Conservation (phyloP, 2,329 filamentous ascomycete species). For the Talaromyces sp. region DNA sequence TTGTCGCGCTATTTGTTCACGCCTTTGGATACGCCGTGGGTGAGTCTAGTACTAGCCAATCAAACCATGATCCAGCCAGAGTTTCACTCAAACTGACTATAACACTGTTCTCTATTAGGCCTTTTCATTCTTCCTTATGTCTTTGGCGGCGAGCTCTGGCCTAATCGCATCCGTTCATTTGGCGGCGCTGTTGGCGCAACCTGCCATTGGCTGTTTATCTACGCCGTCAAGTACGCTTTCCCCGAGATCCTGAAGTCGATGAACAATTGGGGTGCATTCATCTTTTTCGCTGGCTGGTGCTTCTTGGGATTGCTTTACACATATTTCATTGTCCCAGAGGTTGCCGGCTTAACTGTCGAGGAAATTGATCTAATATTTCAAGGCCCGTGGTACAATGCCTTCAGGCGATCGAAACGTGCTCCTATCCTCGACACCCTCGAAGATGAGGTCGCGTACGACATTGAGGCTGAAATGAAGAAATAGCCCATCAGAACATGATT, state of each 20-base stretch:
- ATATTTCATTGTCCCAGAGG: slow-evolving; percentile 46
- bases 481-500: no score
- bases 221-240: slow-evolving; percentile 38
- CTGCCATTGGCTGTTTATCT: slow-evolving; percentile 51
- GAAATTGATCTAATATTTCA: slow-evolving; percentile 28
- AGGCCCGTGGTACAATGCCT: slow-evolving; percentile 1
- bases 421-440: no score
- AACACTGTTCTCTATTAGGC: slow-evolving; percentile 21
- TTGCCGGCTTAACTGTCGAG: slow-evolving; percentile 33
- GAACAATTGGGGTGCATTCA: slow-evolving; percentile 49
- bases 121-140: slow-evolving; percentile 48
- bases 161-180: slow-evolving; percentile 50
- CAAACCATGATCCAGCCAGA: background rate
- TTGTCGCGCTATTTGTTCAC: slow-evolving; percentile 50
- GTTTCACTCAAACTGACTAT: no score
- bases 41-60: slow-evolving; percentile 13
- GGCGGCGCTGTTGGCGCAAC: slow-evolving; percentile 41
- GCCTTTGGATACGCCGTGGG: slow-evolving; percentile 48
- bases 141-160: slow-evolving; percentile 51
- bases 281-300: slow-evolving; percentile 48
- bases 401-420: background rate
- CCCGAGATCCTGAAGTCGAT: slow-evolving; percentile 39
- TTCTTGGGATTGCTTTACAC: slow-evolving; percentile 42
- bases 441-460: no score
- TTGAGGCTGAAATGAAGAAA: no score